Evolutionary conservation across 2,329 filamentous ascomycete genomes (phyloP).

Genomic region (Alternaria tenuissima): DNA sequence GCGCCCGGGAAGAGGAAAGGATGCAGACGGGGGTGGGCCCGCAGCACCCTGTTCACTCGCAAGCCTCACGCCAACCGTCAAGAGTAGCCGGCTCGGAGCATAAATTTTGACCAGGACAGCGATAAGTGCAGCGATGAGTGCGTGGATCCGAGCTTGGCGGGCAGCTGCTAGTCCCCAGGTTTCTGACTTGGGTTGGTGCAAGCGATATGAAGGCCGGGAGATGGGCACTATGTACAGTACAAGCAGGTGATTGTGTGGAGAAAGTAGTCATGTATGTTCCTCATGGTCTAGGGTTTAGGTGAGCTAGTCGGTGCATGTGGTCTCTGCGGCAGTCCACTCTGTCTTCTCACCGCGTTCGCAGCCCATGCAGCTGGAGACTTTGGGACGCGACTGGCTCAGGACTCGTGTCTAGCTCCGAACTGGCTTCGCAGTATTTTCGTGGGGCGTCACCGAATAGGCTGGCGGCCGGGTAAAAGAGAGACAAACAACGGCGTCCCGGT

Average conservation of each 20-base stretch:
- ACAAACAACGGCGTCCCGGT: conserved; percentile 44
- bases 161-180: conserved; percentile 30
- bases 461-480: conserved; percentile 44
- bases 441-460: conserved; percentile 42
- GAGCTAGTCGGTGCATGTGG: conserved; percentile 35
- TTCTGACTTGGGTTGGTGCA: conserved; percentile 27
- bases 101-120: conserved; percentile 35
- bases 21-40: conserved; percentile 39
- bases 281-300: conserved; percentile 27
- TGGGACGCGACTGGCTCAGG: conserved; percentile 25
- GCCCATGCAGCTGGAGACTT: conserved; percentile 33
- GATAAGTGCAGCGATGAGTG: conserved; percentile 33
- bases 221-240: conserved; percentile 13
- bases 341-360: conserved; percentile 23
- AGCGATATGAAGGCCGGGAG: conserved; percentile 29
- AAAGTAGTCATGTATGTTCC: conserved; percentile 15
- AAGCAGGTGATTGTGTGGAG: conserved; percentile 24
- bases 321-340: conserved; percentile 30
- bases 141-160: conserved; percentile 42
- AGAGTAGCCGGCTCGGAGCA: conserved; percentile 40
- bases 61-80: conserved; percentile 44
- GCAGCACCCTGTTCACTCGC: conserved; percentile 37
- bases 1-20: conserved; percentile 39
- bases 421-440: conserved; percentile 38
- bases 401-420: conserved; percentile 14